Evolutionary conservation across 2,329 filamentous ascomycete genomes (phyloP), one percentile per base, ranked within the genome.

Genomic region (Cytospora schulzeri): DNA sequence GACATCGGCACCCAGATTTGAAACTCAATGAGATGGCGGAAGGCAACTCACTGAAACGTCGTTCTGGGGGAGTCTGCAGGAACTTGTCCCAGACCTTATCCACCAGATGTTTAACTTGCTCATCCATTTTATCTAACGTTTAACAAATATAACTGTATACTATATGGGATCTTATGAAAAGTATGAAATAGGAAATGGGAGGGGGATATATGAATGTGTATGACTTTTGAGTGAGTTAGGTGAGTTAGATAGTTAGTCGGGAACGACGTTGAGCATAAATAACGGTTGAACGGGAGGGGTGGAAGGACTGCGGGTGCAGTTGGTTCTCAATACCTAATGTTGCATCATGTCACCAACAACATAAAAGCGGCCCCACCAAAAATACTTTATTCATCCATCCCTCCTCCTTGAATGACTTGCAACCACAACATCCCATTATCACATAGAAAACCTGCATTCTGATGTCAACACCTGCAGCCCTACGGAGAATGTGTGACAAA

Each of bases 41-140:
- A 35, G 19, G 33, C 17, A n/a, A 79, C 83, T 77, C 72, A 86
- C 84, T 74, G n/a, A 86, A 73, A 54, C 84, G 80, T 28, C 72
- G 75, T 57, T 82, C 75, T 2, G 75, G 72, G 9, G 86, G 82
- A 2, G 79, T 83, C 66, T 79, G 74, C 70, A 79, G 79, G 75
- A 81, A 85, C 74, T 74, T 84, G 80, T 82, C 78, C 91, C 91
- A 94, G 66, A 84, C 84, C 78, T 92, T 93, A 60, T 90, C 80
- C 3, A 91, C 88, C 14, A 96, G 81, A 31, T 82, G 81, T 28
- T 83, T 75, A 15, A 96, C 85, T 77, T 93, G 90, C n/a, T 85
- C 83, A 58, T 96, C 90, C 92, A 96, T 96, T 0, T 63, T 67
- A 56, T 22, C 15, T 11, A 55, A 2, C 15, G n/a, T 19, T 52